Base-by-base conservation (phyloP, 2,329 filamentous ascomycete genomes). In the Fusarium siculi region DNA sequence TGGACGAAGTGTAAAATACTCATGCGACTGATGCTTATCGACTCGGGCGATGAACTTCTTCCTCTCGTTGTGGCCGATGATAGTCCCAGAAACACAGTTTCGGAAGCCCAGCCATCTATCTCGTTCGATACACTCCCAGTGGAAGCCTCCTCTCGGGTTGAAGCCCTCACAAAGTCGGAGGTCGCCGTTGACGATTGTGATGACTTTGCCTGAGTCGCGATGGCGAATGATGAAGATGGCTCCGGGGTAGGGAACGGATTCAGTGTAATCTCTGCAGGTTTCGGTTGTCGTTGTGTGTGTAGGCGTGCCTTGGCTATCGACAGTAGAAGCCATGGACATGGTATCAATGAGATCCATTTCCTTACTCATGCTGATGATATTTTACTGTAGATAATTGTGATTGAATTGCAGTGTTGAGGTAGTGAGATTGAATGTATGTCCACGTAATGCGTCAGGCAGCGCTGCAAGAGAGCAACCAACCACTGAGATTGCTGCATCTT, bases 81-180 rank as follows among this genome's bases (percentile, higher is more conserved):
- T 79, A 3, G 65, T 79, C 1, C 79, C 77, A 3, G 80, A 81
- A 6, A 79, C 76, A 23, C 74, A 76, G 65, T 83, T 82, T 28
- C 75, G 75, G 56, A 84, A 84, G 0, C 82, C 83, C 1, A 84
- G 68, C 81, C 81, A 84, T 5, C 82, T 80, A 9, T 81, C 74
- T 34, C 72, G 77, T 40, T 83, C 81, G 21, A 81, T 77, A 56
- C 83, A 84, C 25, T 68, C 56, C 83, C 83, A 84, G 50, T 83
- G 80, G 32, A 76, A 77, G 18, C 78, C 74, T 37, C 77, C 73
- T 18, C 63, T 60, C 5, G 69, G 32, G 18, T 54, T 66, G 32
- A 73, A 23, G 5, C 69, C 68, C 4, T 74, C 56, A 15, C 37
- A 63, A 1, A 83, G 76, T 12, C 70, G 60, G 9, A 82, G 63